Evolutionary conservation across 495 filamentous ascomycete species (phyloP).

Genomic region (Cudoniella acicularis): DNA sequence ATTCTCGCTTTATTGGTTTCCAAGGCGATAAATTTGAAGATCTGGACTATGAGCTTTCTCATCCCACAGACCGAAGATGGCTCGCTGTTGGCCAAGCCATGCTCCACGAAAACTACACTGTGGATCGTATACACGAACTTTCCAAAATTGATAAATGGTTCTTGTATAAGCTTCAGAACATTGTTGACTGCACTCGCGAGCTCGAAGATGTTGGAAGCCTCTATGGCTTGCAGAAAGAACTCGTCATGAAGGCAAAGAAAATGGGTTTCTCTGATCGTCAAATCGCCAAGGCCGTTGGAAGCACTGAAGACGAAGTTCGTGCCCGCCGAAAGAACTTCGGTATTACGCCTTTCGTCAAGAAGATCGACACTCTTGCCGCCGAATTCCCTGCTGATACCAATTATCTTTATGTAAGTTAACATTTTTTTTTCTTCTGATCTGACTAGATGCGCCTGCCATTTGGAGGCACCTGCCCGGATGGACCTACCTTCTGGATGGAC

Average conservation of each 20-base stretch:
- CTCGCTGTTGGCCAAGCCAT: conserved; percentile 96
- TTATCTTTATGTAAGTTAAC: conserved; percentile 65
- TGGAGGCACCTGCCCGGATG: conserved; percentile 5
- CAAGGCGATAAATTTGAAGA: conserved; percentile 94
- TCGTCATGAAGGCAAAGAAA: conserved; percentile 89
- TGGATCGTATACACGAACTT: conserved; percentile 85
- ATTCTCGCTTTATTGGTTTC: conserved; percentile 86
- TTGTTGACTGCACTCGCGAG: conserved; percentile 84
- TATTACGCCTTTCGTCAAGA: conserved; percentile 85
- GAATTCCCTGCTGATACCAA: conserved; percentile 98
- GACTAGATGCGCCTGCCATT: conserved; percentile 25
- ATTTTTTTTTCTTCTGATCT: neutral
- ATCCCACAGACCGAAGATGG: conserved; percentile 94
- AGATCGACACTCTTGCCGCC: conserved; percentile 90
- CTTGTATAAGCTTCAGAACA: conserved; percentile 94
- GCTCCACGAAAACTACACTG: conserved; percentile 92
- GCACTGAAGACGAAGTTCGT: conserved; percentile 86
- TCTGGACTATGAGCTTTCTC: conserved; percentile 81
- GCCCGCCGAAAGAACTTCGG: conserved; percentile 81
- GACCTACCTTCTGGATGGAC: conserved; percentile 12
- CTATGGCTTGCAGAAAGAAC: conserved; percentile 79
- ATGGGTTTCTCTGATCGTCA: conserved; percentile 96
- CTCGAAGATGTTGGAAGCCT: conserved; percentile 86
- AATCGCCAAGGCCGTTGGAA: conserved; percentile 80
- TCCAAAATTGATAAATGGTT: conserved; percentile 98